phyloP scores from a whole-genome alignment of 169 alveolate species.

The Nephromyces sp. region DNA sequence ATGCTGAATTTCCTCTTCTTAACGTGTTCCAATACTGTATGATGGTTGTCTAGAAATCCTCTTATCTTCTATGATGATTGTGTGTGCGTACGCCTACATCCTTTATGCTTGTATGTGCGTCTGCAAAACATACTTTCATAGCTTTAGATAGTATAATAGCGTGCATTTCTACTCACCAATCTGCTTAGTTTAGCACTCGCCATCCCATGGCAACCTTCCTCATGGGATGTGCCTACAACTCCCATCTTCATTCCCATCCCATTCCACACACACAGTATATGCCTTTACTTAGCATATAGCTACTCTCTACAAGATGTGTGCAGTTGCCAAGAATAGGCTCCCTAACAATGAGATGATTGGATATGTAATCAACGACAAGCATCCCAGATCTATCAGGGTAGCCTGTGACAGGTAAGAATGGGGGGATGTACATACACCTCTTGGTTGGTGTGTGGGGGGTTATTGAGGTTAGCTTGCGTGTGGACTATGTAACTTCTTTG shows the following conservation, averaged over 20 bases:
- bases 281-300: background rate
- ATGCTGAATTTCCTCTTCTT: too few relatives aligned
- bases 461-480: too few relatives aligned
- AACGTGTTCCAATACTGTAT: too few relatives aligned
- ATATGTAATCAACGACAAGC: slow-evolving; percentile 79
- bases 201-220: background rate
- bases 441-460: background rate
- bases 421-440: background rate
- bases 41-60: too few relatives aligned
- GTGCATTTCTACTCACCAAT: background rate
- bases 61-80: too few relatives aligned
- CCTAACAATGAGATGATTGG: slow-evolving; percentile 76
- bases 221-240: background rate
- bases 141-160: too few relatives aligned
- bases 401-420: slow-evolving; percentile 66
- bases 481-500: too few relatives aligned
- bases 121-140: too few relatives aligned
- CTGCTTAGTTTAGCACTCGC: background rate
- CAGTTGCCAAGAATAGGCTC: slow-evolving; percentile 63
- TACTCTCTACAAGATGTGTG: background rate
- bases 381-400: slow-evolving; percentile 76
- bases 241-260: background rate
- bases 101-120: too few relatives aligned
- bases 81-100: too few relatives aligned
- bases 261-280: background rate